These are phyloP conservation scores for Phytophthora brassicae DNA, from an alignment of 352 stramenopile species.

Conservation along the genomic window DNA sequence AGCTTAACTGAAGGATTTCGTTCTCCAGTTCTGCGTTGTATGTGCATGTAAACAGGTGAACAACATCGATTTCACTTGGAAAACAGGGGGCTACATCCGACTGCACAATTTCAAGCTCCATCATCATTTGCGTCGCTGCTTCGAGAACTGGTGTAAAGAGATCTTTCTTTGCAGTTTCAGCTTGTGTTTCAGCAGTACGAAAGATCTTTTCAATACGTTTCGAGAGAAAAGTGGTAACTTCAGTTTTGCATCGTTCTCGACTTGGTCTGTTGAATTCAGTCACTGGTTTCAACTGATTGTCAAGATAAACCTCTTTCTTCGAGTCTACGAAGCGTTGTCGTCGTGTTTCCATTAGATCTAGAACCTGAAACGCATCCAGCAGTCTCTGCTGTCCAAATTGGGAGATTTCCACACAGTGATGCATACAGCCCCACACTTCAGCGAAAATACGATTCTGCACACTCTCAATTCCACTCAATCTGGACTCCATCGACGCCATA, in stretches of 20 bases:
- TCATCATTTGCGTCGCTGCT: slow-evolving; percentile 70
- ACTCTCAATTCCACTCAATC: slow-evolving; percentile 60
- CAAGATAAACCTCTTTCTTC: slow-evolving; percentile 64
- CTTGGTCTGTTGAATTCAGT: slow-evolving; percentile 48
- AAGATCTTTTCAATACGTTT: slow-evolving; percentile 69
- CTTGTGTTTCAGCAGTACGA: slow-evolving; percentile 51
- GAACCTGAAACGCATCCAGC: slow-evolving; percentile 65
- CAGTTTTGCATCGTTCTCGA: slow-evolving; percentile 58
- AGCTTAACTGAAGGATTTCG: slow-evolving; percentile 66
- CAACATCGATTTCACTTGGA: slow-evolving; percentile 72
- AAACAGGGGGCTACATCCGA: slow-evolving; percentile 74
- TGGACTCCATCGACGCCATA: slow-evolving; percentile 67
- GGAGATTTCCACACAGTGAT: slow-evolving; percentile 83
- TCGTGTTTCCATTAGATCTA: slow-evolving; percentile 75
- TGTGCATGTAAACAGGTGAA: slow-evolving; percentile 76
- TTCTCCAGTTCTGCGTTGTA: slow-evolving; percentile 76
- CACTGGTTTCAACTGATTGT: slow-evolving; percentile 58
- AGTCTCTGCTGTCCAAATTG: slow-evolving; percentile 75
- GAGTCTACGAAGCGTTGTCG: slow-evolving; percentile 50
- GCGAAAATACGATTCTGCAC: slow-evolving; percentile 64
- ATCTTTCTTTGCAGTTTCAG: slow-evolving; percentile 51
- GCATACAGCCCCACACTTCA: slow-evolving; percentile 79
- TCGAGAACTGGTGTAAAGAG: slow-evolving; percentile 62
- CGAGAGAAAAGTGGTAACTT: slow-evolving; percentile 60
- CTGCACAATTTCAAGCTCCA: slow-evolving; percentile 81